Evolutionary conservation across 352 stramenopile species (phyloP).

Genomic region (Phytophthora cryptogea): DNA sequence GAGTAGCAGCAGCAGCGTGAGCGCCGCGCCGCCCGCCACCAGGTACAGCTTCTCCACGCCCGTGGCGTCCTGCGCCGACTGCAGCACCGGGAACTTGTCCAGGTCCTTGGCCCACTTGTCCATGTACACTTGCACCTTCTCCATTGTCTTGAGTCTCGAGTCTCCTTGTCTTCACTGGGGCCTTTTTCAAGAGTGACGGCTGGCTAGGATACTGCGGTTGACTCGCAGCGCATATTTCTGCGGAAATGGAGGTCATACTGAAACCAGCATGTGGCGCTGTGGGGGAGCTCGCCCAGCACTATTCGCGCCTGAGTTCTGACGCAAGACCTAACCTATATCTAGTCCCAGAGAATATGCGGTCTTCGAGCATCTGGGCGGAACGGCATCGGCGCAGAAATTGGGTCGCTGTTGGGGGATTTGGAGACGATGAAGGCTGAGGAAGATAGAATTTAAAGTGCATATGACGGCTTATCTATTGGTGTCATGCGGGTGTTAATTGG

Average conservation of each 20-base stretch:
- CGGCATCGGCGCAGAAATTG: background rate
- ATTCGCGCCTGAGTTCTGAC: constrained; percentile 2
- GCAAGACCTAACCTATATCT: constrained; percentile 1
- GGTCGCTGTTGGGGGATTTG: background rate
- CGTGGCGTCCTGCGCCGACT: constrained; percentile 80
- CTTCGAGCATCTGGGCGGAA: background rate
- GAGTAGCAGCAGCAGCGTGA: constrained; percentile 81
- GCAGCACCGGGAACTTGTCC: constrained; percentile 79
- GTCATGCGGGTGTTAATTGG: background rate
- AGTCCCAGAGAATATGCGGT: constrained; percentile 5
- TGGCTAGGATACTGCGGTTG: constrained; percentile 19
- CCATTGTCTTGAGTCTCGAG: constrained; percentile 43
- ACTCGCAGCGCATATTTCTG: constrained; percentile 6
- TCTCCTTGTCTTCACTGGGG: background rate
- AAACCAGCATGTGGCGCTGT: background rate
- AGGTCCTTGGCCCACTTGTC: constrained; percentile 89
- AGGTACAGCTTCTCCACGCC: constrained; percentile 91
- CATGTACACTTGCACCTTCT: constrained; percentile 83
- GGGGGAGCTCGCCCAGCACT: constrained; percentile 3
- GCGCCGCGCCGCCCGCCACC: constrained; percentile 54
- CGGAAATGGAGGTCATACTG: constrained; percentile 8
- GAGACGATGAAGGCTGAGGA: background rate
- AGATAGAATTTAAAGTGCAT: background rate
- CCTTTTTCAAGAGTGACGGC: constrained; percentile 25
- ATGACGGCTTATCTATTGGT: background rate